phyloP scores from a whole-genome alignment of 2,329 filamentous ascomycete species.

The Ceratocystis albifundus region DNA sequence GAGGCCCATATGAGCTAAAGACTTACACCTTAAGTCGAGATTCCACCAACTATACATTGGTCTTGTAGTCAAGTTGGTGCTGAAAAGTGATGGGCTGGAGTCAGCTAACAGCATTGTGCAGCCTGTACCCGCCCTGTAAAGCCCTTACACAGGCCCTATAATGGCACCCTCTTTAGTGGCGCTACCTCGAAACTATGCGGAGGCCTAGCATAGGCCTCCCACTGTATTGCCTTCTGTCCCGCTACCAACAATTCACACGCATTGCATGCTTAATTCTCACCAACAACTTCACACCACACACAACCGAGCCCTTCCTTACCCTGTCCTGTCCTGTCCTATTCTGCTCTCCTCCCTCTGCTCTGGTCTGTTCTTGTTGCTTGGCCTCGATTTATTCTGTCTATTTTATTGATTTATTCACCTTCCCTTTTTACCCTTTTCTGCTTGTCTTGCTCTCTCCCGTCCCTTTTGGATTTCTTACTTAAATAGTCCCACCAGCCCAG shows the following conservation, averaged over 20 bases:
- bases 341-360: slow-evolving; percentile 13
- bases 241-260: not conserved
- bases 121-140: too few species aligned
- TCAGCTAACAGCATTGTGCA: too few species aligned
- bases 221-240: not conserved
- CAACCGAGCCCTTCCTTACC: slow-evolving; percentile 15
- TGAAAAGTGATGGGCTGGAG: too few species aligned
- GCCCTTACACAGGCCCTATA: too few species aligned
- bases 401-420: slow-evolving; percentile 20
- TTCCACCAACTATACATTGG: too few species aligned
- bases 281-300: not conserved
- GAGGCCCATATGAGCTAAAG: too few species aligned
- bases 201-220: too few species aligned
- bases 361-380: slow-evolving; percentile 2
- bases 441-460: slow-evolving; percentile 6
- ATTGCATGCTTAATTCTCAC: slow-evolving; percentile 7
- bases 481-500: slow-evolving; percentile 7
- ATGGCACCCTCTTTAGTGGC: too few species aligned
- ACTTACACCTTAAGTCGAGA: too few species aligned
- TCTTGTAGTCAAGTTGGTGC: too few species aligned
- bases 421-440: slow-evolving; percentile 5
- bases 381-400: too few species aligned
- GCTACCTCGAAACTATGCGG: too few species aligned
- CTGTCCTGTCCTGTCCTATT: slow-evolving; percentile 15
- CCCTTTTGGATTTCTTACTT: slow-evolving; percentile 9